Evolutionary conservation across 2,329 filamentous ascomycete genomes (phyloP).

Genomic region (Periglandula ipomoeae): DNA sequence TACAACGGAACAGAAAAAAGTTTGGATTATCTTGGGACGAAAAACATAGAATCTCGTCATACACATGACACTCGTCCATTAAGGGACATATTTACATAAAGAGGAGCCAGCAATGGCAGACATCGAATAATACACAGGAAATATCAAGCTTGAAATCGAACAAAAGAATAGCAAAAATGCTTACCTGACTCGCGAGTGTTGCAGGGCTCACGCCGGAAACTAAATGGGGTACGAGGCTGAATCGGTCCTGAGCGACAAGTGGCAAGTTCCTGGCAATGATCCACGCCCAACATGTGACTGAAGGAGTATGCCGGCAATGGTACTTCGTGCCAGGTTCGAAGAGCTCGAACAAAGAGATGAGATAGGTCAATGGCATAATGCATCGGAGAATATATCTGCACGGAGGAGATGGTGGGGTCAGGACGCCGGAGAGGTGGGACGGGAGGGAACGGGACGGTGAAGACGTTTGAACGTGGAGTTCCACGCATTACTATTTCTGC

Average conservation of each 20-base stretch:
- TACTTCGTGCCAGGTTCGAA: too few relatives aligned
- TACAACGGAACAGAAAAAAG: conserved; percentile 1
- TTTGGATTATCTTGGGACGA: background rate
- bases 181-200: too few relatives aligned
- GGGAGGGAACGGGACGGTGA: background rate
- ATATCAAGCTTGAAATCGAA: too few relatives aligned
- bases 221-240: too few relatives aligned
- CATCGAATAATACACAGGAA: too few relatives aligned
- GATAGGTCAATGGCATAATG: background rate
- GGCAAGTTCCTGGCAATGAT: background rate
- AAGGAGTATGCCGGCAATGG: background rate
- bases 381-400: background rate
- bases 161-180: too few relatives aligned
- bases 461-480: background rate
- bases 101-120: conserved; percentile 3
- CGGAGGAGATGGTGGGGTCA: background rate
- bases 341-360: background rate
- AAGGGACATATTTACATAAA: background rate
- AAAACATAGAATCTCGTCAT: conserved; percentile 3
- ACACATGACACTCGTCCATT: conserved; percentile 1
- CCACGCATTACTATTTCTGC: background rate
- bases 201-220: too few relatives aligned
- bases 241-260: background rate
- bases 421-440: background rate
- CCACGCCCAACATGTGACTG: background rate